A percentile compares a stretch with the other conserved stretches of the same genome.
These are phyloP conservation scores for Cucurbita moschata DNA, from an alignment of 306 rosid species.

Conservation along the genomic window DNA sequence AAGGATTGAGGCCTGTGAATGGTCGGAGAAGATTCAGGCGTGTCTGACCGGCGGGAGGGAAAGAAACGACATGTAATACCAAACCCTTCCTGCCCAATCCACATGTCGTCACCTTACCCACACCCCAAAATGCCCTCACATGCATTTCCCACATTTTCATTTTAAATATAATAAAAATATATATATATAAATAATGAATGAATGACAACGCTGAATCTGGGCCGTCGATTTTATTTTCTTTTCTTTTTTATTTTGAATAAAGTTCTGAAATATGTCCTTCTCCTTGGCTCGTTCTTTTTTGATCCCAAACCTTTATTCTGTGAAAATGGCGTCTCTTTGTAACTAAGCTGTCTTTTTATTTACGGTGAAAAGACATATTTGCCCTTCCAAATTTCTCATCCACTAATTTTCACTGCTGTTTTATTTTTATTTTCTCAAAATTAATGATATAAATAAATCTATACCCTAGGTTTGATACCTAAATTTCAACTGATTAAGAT, in stretches of 20 bases:
- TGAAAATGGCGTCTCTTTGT: not conserved
- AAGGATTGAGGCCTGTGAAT: not conserved
- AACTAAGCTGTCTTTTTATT: constrained; percentile 3
- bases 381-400: not conserved
- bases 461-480: no score
- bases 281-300: not conserved
- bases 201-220: not conserved
- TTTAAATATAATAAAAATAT: no score
- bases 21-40: not conserved
- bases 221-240: not conserved
- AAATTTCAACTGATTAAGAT: no score
- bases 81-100: not conserved
- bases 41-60: not conserved
- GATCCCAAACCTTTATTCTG: not conserved
- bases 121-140: not conserved
- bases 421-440: not conserved
- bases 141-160: not conserved
- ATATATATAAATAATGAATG: not conserved
- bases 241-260: not conserved
- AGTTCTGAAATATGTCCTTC: not conserved
- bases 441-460: not conserved
- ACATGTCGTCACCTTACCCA: not conserved
- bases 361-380: not conserved
- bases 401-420: not conserved
- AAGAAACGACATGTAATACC: not conserved